Evolutionary conservation across 2,329 filamentous ascomycete genomes (phyloP).

Genomic region (Colletotrichum brevisporum): DNA sequence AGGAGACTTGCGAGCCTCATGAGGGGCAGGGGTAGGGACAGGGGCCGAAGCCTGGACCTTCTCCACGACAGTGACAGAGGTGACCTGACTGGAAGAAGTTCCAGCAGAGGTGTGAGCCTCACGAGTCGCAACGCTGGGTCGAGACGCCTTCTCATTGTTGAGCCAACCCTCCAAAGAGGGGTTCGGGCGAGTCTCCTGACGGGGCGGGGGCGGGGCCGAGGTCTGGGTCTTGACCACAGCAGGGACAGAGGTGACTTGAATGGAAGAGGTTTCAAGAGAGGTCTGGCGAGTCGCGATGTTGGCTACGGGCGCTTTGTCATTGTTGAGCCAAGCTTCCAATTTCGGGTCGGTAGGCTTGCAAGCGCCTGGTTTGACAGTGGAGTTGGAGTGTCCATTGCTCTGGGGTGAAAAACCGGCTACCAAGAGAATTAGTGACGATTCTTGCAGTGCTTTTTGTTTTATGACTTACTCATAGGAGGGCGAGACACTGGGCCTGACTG

Average conservation of each 20-base stretch:
- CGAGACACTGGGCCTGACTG: neutral
- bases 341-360: neutral
- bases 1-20: no score
- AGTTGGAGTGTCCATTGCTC: neutral
- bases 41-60: no score
- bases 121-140: no score
- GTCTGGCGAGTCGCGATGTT: no score
- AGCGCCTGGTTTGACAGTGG: neutral
- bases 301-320: no score
- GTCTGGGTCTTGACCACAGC: neutral
- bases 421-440: neutral
- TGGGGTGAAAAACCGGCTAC: neutral
- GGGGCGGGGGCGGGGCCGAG: no score
- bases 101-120: no score
- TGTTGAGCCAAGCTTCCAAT: neutral
- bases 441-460: neutral
- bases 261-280: no score
- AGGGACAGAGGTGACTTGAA: no score
- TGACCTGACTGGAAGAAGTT: no score
- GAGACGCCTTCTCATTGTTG: neutral
- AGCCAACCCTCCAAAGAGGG: neutral
- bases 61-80: no score
- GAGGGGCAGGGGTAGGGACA: no score
- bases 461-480: neutral
- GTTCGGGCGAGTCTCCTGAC: neutral